These are phyloP conservation scores for Austroboletus olivaceoglutinosus DNA, from an alignment of 1,284 basidiomycete species.

Conservation along the genomic window DNA sequence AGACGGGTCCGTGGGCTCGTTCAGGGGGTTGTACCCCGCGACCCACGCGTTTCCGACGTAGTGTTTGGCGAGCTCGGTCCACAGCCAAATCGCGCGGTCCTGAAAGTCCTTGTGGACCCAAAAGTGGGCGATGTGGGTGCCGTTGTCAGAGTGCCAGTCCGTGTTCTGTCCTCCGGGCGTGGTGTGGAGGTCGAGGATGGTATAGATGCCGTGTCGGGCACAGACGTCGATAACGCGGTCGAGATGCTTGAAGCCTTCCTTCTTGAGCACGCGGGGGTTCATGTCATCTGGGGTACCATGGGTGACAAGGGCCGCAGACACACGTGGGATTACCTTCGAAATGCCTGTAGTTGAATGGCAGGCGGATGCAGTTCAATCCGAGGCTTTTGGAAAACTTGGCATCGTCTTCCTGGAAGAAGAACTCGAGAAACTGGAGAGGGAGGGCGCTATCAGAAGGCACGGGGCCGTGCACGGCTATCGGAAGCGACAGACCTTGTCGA, in stretches of 20 bases:
- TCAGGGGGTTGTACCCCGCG: conserved; percentile 71
- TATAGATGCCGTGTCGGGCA: conserved; percentile 56
- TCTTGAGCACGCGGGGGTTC: conserved; percentile 61
- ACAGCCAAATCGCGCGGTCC: conserved; percentile 66
- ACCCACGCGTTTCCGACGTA: conserved; percentile 70
- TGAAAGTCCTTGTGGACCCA: conserved; percentile 79
- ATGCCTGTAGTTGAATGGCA: conserved; percentile 66
- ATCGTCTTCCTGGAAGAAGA: conserved; percentile 73
- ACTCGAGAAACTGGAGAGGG: conserved; percentile 59
- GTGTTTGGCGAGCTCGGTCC: conserved; percentile 63
- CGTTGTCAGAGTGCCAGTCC: conserved; percentile 55
- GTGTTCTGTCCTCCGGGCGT: conserved; percentile 60
- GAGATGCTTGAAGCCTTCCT: conserved; percentile 61
- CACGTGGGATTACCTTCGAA: conserved; percentile 48
- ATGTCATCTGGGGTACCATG: conserved; percentile 48
- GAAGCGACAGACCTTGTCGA: conserved; percentile 56
- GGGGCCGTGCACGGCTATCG: neutral
- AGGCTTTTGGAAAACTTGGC: conserved; percentile 67
- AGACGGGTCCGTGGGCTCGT: conserved; percentile 69
- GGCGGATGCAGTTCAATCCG: conserved; percentile 69
- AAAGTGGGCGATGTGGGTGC: conserved; percentile 57
- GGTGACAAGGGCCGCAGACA: neutral
- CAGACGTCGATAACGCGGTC: conserved; percentile 61
- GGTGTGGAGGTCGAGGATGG: conserved; percentile 61
- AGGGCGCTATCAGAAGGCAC: neutral